Base-by-base conservation (phyloP, 2,329 filamentous ascomycete genomes). In the Corynespora cassiicola region DNA sequence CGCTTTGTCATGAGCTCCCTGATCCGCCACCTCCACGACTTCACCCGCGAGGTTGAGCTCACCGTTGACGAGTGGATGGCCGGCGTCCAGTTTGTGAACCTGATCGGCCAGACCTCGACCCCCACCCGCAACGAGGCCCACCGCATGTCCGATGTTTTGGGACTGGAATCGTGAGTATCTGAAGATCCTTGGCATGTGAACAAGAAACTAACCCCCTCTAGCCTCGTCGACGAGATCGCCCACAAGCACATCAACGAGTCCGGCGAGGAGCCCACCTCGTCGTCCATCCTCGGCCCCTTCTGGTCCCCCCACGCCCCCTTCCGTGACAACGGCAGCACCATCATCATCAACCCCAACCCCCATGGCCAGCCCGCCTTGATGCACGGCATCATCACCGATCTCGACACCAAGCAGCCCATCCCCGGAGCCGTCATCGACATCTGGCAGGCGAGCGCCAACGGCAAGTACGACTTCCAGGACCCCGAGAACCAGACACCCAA, bases 401-500 rank as follows among this genome's bases (percentile, higher is more conserved):
- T 85, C 52, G 73, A 80, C 48, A 87, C 84, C 42, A 81, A 82
- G 61, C 78, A 80, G 70, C 82, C 82, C 46, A 84, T 90, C 56
- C 77, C 77, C 37, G 74, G 76, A 57, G 86, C 85, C 53, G 82
- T 87, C 49, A 82, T 90, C 57, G 87, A 90, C 63, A 85, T 89
- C 74, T 90, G 86, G 86, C 84, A 90, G 65, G 85, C 86, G 33
- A 85, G 80, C 51, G 76, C 84, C 66, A 89, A 88, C 72, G 86
- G 85, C 66, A 83, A 85, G 64, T 89, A 89, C 75, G 85, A 88
- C 61, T 82, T 86, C 76, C 84, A 87, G 69, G 86, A 89, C 67
- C 85, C 84, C 1, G 78, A 84, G 39, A 82, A 82, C 71, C 85
- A 88, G 75, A 71, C 73, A 32, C 80, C 81, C 62, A 86, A 88